Evolutionary conservation across 345 rosid genomes (phyloP).

Genomic region (Streptanthus diversifolius): DNA sequence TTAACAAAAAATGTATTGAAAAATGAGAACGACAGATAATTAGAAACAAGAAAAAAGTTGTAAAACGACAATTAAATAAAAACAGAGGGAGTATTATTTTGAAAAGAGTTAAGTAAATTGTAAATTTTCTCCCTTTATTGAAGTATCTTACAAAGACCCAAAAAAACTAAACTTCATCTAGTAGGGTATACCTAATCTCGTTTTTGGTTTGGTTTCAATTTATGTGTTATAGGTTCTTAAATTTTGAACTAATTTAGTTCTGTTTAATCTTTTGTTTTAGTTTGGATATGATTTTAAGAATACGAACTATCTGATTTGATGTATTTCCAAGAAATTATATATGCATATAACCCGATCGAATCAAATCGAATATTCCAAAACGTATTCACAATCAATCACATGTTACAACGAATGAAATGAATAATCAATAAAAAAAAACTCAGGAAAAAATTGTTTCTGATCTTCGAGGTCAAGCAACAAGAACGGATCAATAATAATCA

Average conservation of each 20-base stretch:
- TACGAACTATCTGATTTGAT: neutral
- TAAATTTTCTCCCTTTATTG: too few relatives aligned
- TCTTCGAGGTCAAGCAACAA: slow-evolving; percentile 8
- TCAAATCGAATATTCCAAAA: slow-evolving; percentile 5
- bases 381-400: slow-evolving; percentile 11
- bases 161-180: neutral
- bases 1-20: too few relatives aligned
- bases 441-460: neutral
- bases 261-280: neutral
- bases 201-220: neutral
- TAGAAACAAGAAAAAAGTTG: too few relatives aligned
- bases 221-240: neutral
- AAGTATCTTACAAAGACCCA: neutral
- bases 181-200: neutral
- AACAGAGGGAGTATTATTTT: too few relatives aligned
- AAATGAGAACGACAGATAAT: too few relatives aligned
- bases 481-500: neutral
- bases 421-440: neutral
- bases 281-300: neutral
- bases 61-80: too few relatives aligned
- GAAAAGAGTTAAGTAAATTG: too few relatives aligned
- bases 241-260: neutral
- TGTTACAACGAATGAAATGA: slow-evolving; percentile 23
- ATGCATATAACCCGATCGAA: neutral
- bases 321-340: neutral